Evolutionary conservation across 306 rosid genomes (phyloP), one percentile per base, ranked within the genome.

Genomic region (Lablab purpureus): DNA sequence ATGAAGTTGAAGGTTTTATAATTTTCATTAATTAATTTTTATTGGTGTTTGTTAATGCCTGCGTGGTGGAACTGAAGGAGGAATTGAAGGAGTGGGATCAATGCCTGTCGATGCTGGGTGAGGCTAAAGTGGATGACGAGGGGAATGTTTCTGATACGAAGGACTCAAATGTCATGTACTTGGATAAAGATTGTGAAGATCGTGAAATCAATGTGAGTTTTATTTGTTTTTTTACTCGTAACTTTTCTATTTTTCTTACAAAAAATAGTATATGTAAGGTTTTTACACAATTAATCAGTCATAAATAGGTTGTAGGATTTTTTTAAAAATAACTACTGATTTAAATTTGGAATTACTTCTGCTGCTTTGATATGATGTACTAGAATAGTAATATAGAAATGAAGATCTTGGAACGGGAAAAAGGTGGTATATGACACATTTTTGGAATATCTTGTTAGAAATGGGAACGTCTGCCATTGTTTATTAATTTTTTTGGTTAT

Each of bases 11-110:
- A 34, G 2, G n/a, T 2, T 13, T 46, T 46, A 13, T 30, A 30
- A 3, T 47, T 47, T 4, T 34, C 40, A 2, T 47, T 47, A 14
- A 1, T 51, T 59, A 59, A 10, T 25, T 58, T 18, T 47, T 47
- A n/a, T 27, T 60, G 14, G 30, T 37, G 74, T 65, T 36, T 54
- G 11, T 15, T 58, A 18, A 64, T 18, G 70, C 15, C 3, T 2
- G 22, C 2, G 34, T 63, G 19, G 9, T 54, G 27, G 25, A 28
- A 81, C 41, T 67, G 34, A 62, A 94, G 97, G 97, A 89, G 87
- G 99, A 94, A 64, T 82, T 94, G 86, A 94, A 92, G 90, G 97
- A 94, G 78, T 94, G 97, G 99, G 94, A 92, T 70, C 99, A 94
- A 32, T 94, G 99, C 81, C 75, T 94, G 7, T 76, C 83, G 13